Evolutionary conservation across 371 early-diverging fungal genomes (phyloP).

Genomic region (Mucor mucedo): DNA sequence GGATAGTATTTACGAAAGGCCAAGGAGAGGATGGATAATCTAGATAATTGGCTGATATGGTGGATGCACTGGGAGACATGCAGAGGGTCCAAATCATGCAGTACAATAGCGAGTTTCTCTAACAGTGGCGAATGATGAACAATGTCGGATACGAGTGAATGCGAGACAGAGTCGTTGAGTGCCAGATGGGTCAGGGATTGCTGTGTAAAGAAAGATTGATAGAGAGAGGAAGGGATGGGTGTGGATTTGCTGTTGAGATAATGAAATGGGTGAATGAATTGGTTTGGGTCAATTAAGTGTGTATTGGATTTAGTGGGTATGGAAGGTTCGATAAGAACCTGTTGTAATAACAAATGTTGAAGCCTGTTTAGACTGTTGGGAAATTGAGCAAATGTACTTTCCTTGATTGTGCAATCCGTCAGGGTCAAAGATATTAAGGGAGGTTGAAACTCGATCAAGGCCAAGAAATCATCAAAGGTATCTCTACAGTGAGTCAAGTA

Average conservation of each 20-base stretch:
- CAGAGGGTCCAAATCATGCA: constrained; percentile 40
- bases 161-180: constrained; percentile 37
- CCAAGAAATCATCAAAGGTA: constrained; percentile 49
- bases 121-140: constrained; percentile 36
- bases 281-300: constrained; percentile 7
- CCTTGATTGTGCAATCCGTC: constrained; percentile 45
- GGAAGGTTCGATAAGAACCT: constrained; percentile 41
- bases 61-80: constrained; percentile 24
- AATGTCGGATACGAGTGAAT: constrained; percentile 37
- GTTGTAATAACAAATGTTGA: constrained; percentile 31
- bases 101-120: constrained; percentile 42
- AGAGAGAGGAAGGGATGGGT: constrained; percentile 28
- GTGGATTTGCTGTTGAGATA: constrained; percentile 24
- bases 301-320: constrained; percentile 1
- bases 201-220: constrained; percentile 15
- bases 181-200: constrained; percentile 39
- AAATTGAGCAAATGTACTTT: constrained; percentile 27
- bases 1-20: constrained; percentile 39
- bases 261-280: constrained; percentile 23
- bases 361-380: constrained; percentile 14
- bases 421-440: constrained; percentile 40
- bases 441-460: constrained; percentile 31
- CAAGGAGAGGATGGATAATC: constrained; percentile 40
- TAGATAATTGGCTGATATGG: constrained; percentile 21
- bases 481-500: constrained; percentile 53